Percentiles rank a stretch among this genome's conserved stretches.
Evolutionary conservation across 2,329 filamentous ascomycete genomes (phyloP).

Genomic region (Epichloe uncinata): DNA sequence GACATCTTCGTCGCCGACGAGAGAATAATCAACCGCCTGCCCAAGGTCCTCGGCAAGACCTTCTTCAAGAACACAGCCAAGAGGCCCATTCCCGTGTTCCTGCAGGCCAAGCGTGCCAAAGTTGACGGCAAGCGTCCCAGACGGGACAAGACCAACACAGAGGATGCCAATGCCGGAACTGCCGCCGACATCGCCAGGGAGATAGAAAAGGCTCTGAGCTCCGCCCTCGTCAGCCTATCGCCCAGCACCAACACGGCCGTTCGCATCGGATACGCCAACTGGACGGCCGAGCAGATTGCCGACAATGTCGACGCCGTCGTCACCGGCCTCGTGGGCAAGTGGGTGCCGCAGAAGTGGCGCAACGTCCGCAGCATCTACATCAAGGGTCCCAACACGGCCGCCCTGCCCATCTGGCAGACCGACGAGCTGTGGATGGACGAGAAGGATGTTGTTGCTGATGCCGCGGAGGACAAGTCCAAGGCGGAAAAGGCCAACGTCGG

Average conservation of each 20-base stretch:
- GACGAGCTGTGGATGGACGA: conserved; percentile 82
- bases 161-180: conserved; percentile 33
- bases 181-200: conserved; percentile 62
- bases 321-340: conserved; percentile 58
- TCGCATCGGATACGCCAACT: conserved; percentile 62
- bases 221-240: conserved; percentile 69
- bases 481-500: conserved; percentile 42
- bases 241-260: conserved; percentile 70
- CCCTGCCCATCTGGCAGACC: conserved; percentile 88
- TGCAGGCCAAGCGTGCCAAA: conserved; percentile 50
- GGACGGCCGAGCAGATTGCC: conserved; percentile 60
- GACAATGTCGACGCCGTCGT: conserved; percentile 70
- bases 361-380: conserved; percentile 77
- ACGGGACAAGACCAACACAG: conserved; percentile 33
- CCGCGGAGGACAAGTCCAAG: conserved; percentile 37
- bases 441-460: conserved; percentile 55
- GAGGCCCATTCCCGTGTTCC: conserved; percentile 70
- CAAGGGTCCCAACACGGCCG: conserved; percentile 79
- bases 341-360: conserved; percentile 75
- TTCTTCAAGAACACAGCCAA: conserved; percentile 80
- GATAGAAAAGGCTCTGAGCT: conserved; percentile 61
- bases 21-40: conserved; percentile 61
- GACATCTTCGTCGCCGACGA: conserved; percentile 93
- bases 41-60: conserved; percentile 71
- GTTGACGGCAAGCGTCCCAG: conserved; percentile 45